Evolutionary conservation across 257 asterid species (phyloP).

Genomic region (Agastache rugosa): DNA sequence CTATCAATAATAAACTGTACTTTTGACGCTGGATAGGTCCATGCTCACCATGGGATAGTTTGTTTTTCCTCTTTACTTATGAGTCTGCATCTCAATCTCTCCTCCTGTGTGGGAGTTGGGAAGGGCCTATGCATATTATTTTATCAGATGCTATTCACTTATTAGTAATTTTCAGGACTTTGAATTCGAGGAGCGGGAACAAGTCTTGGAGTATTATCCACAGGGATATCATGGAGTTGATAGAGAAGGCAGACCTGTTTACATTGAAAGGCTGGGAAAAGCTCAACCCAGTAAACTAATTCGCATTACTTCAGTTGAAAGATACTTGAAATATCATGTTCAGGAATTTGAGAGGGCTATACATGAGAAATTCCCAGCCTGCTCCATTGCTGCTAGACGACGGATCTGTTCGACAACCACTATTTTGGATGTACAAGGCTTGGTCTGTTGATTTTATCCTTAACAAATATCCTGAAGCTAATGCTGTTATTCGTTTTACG

Average conservation of each 20-base stretch:
- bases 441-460: conserved; percentile 59
- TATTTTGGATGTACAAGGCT: conserved; percentile 93
- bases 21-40: conserved; percentile 18
- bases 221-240: conserved; percentile 99
- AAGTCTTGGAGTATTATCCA: conserved; percentile 89
- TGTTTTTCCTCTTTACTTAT: conserved; percentile 13
- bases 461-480: conserved; percentile 25
- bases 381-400: conserved; percentile 88
- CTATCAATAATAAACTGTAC: conserved; percentile 18
- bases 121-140: conserved; percentile 20
- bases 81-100: conserved; percentile 20
- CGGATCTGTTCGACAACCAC: conserved; percentile 85
- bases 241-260: conserved; percentile 94
- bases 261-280: conserved; percentile 94
- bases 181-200: conserved; percentile 79
- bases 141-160: conserved; percentile 22
- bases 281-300: conserved; percentile 83
- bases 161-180: conserved; percentile 68
- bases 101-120: background rate
- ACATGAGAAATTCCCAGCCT: conserved; percentile 87
- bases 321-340: conserved; percentile 87
- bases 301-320: conserved; percentile 77
- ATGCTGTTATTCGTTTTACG: conserved; percentile 24
- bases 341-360: conserved; percentile 92
- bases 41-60: conserved; percentile 16